Base-by-base conservation (phyloP, 1,139 yeast species). In the Taphrina wiesneri region DNA sequence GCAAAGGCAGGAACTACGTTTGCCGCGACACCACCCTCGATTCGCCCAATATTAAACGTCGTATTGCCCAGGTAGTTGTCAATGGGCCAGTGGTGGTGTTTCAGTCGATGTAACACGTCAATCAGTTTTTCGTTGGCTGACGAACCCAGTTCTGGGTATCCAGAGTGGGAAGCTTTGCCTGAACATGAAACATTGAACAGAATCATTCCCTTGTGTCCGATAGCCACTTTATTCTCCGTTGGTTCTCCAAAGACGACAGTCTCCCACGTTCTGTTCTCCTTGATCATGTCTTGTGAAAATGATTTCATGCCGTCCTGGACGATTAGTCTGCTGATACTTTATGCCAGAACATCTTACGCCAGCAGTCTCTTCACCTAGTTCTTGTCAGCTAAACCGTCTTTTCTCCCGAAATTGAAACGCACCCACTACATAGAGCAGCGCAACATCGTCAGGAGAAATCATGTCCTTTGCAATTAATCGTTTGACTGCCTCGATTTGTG, bases 191-290 rank as follows among this genome's bases (percentile, higher is more conserved):
- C 71, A 17, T 36, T 78, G 73, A 67, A 84, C 76, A 70, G 76
- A 66, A 70, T 78, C 78, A 69, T 78, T 73, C 72, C 92, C 87
- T 87, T 87, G 72, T 87, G 92, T 9, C 91, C 91, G 5, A 83
- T 83, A 1, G 88, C 90, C 26, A 87, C 78, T 71, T 85, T 85
- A 73, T 82, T 77, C 70, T 86, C 90, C 0, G 92, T 86, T 21
- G 92, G 91, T 73, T 87, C 92, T 15, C 91, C 91, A 74, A 86
- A 86, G 54, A 87, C 81, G 26, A 83, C 90, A 3, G 82, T 72
- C 5, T 83, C 83, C 89, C 90, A 87, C 9, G 39, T 39, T 17
- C 56, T 19, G 11, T 39, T 51, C 13, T 60, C 64, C n/a, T 23
- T 28, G 30, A 51, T 45, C 57, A 53, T 53, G 13, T 30, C 28